Conservation (phyloP, 768 basidiomycete genomes). For the Leccinellum luteum region DNA sequence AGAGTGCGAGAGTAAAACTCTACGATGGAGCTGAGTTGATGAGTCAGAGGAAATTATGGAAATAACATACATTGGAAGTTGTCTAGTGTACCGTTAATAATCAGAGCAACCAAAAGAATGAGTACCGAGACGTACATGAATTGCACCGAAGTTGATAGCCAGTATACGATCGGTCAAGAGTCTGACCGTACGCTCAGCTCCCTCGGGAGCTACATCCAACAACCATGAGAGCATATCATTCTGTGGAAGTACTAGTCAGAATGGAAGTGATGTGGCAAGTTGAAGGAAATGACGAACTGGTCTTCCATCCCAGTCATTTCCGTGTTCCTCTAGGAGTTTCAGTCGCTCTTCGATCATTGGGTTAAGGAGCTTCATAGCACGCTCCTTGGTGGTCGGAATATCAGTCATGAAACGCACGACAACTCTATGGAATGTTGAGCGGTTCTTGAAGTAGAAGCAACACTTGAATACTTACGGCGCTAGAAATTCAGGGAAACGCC, state of each 20-base stretch:
- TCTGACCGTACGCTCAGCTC: not conserved
- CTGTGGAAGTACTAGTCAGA: not conserved
- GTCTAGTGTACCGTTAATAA: too few species aligned
- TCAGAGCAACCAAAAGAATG: not conserved
- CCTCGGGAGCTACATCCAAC: not conserved
- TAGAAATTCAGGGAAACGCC: not conserved
- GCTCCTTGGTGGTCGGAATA: not conserved
- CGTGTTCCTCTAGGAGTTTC: not conserved
- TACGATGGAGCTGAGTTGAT: too few species aligned
- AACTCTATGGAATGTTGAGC: not conserved
- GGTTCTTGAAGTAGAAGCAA: too few species aligned
- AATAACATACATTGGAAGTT: too few species aligned
- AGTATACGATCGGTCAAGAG: not conserved
- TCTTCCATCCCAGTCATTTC: not conserved
- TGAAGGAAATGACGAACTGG: not conserved
- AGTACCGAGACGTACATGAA: conserved; percentile 12
- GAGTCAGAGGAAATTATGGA: too few species aligned
- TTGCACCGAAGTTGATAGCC: not conserved
- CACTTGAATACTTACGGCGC: not conserved
- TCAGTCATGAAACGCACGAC: not conserved
- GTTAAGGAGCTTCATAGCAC: not conserved
- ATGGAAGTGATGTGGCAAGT: not conserved
- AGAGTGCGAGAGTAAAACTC: too few species aligned
- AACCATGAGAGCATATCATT: not conserved
- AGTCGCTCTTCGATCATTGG: not conserved